These are phyloP conservation scores for Didymella segeticola DNA, from an alignment of 2,329 filamentous ascomycete genomes.

Conservation along the genomic window DNA sequence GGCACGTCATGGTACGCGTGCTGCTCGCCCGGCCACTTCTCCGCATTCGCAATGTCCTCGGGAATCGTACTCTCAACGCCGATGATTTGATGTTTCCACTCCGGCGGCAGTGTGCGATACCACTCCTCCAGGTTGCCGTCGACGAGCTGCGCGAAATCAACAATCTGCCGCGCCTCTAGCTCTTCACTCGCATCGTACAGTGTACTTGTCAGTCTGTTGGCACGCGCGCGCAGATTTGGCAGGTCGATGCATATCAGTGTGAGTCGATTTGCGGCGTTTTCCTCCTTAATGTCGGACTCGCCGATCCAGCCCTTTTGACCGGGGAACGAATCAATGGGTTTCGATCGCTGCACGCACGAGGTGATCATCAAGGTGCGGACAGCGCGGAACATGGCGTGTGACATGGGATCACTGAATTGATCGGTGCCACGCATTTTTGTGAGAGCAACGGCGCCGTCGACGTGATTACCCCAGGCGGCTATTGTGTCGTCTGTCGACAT, in stretches of 20 bases:
- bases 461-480: conserved; percentile 49
- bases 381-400: conserved; percentile 49
- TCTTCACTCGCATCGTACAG: conserved; percentile 28
- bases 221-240: conserved; percentile 46
- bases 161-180: conserved; percentile 41
- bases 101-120: conserved; percentile 43
- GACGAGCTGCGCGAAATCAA: conserved; percentile 46
- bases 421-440: conserved; percentile 48
- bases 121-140: conserved; percentile 48
- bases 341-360: conserved; percentile 49
- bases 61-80: conserved; percentile 36
- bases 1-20: conserved; percentile 50
- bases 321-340: conserved; percentile 49
- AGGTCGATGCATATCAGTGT: conserved; percentile 50
- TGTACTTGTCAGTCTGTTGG: conserved; percentile 38
- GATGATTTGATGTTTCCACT: conserved; percentile 46
- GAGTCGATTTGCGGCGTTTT: conserved; percentile 51
- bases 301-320: conserved; percentile 44
- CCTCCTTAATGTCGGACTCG: conserved; percentile 37
- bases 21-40: conserved; percentile 49
- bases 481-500: conserved; percentile 48
- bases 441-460: conserved; percentile 51
- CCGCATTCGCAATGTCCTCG: conserved; percentile 38
- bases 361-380: conserved; percentile 53
- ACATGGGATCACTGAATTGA: conserved; percentile 48